Evolutionary conservation across 2,329 filamentous ascomycete genomes (phyloP).

Genomic region (Hypocrella siamensis): DNA sequence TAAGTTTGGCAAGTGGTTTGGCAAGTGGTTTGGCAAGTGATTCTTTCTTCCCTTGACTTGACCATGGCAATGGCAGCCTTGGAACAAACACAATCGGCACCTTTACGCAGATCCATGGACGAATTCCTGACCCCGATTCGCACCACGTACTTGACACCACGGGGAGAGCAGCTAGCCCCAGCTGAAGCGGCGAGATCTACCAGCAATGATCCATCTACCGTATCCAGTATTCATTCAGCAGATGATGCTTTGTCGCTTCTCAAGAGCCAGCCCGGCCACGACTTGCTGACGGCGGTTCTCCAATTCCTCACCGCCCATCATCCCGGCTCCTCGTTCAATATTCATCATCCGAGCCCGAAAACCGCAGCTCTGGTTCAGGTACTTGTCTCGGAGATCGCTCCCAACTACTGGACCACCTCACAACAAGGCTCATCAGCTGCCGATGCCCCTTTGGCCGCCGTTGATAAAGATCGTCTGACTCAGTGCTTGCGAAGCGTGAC

Average conservation of each 20-base stretch:
- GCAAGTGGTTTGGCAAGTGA: too few relatives aligned
- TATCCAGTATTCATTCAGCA: constrained; percentile 11
- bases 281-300: constrained; percentile 36
- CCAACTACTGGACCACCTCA: constrained; percentile 66
- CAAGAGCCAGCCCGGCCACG: constrained; percentile 45
- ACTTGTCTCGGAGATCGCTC: constrained; percentile 58
- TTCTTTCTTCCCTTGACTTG: too few relatives aligned
- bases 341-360: constrained; percentile 40
- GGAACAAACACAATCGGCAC: too few relatives aligned
- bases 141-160: constrained; percentile 29
- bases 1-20: too few relatives aligned
- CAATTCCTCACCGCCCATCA: constrained; percentile 27
- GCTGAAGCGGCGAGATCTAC: too few relatives aligned
- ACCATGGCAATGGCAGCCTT: not conserved
- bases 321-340: constrained; percentile 8
- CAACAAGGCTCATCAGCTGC: constrained; percentile 22
- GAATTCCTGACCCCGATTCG: constrained; percentile 37
- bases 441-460: constrained; percentile 7
- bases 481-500: constrained; percentile 55
- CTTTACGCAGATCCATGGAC: too few relatives aligned
- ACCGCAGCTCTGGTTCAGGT: constrained; percentile 61
- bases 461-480: constrained; percentile 36
- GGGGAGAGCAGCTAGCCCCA: constrained; percentile 10
- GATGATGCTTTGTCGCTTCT: constrained; percentile 44
- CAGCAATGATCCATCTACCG: too few relatives aligned